Base-by-base conservation (phyloP, 2,329 filamentous ascomycete genomes). In the Emmonsia crescens region DNA sequence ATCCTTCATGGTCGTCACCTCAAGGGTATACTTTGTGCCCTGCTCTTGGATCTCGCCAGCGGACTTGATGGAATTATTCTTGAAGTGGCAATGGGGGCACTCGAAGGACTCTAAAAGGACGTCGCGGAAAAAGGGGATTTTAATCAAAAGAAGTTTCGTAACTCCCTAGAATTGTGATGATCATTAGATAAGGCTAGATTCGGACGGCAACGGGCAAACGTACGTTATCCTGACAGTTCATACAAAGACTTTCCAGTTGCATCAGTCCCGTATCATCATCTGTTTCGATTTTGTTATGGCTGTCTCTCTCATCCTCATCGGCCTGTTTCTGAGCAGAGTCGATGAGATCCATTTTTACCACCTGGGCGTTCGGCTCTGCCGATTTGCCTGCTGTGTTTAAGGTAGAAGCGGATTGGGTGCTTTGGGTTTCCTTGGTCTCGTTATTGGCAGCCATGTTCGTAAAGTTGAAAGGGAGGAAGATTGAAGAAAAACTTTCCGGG, bases 71-170 rank as follows among this genome's bases (percentile, higher is more conserved):
- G 96, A 93, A 75, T 92, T 92, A 79, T 97, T 96, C 67, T 88
- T 85, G 77, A 93, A 88, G 72, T 86, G 80, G 79, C 94, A 99
- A 76, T 96, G 85, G 5, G 90, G 86, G 80, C 94, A 99, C 67
- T 85, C 84, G 76, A 99, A 99, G 65, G 93, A 97, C 87, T 96
- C 96, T 75, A 99, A 85, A 70, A 99, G 91, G 65, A 99, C 87
- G 75, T 99, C 93, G 78, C 91, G 91, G 81, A 99, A 99, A 82
- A 91, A 97, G 19, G 94, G 94, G 61, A 99, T 96, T 66, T 86
- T 85, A 19, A 95, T 96, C 60, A 99, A 85, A 51, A 99, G 85
- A 27, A 99, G 83, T 63, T 88, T 84, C 16, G 94, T 99, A 1
- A 80, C 84, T 69, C 94, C 94, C 89, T 95, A 64, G 5, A 16